Evolutionary conservation across 768 basidiomycete species (phyloP), one percentile per base, ranked within the genome.

Genomic region (Agrocybe praecox): DNA sequence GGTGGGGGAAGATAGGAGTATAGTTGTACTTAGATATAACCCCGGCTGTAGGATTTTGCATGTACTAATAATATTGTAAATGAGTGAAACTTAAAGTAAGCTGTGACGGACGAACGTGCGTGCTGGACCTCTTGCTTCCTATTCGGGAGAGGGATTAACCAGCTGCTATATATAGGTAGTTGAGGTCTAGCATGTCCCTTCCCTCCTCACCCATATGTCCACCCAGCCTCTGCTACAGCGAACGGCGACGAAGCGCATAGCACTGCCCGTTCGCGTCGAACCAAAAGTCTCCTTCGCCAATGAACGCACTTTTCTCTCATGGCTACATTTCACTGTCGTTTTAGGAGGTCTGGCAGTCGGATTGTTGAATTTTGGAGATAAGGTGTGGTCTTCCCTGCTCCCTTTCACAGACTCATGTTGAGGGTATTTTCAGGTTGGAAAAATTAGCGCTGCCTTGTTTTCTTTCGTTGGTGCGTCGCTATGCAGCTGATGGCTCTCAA

Each of bases 301-400:
- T 72, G 94, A 95, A 72, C 86, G 92, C 54, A 95, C 97, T 0
- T 98, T 98, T 76, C 81, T 99, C 45, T 96, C 95, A 82, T 98
- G 96, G 97, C 83, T 98, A 48, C 95, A 97, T 73, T 98, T 97
- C 72, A 95, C 96, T 40, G 94, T 98, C 74, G 94, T 99, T 56
- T 87, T 99, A 8, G 96, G 96, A 24, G 97, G 97, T 55, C 83
- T 99, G 46, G 92, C 95, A 1, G 95, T 98, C 14, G 97, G 97
- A 11, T 75, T 99, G 55, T 80, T 99, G 65, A 99, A 99, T 74
- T 99, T 99, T 78, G 97, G 97, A 58, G 97, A 98, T 72, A 92
- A 92, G 76, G 94, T 89, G 56, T 57, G 49, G 22, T n/a, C 26
- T n/a, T n/a, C 51, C 60, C 49, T 57, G 49, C 21, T 26, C 43